A percentile compares a stretch with the other conserved stretches of the same genome.
phyloP scores from a whole-genome alignment of 306 rosid species.

The Malus sylvestris region DNA sequence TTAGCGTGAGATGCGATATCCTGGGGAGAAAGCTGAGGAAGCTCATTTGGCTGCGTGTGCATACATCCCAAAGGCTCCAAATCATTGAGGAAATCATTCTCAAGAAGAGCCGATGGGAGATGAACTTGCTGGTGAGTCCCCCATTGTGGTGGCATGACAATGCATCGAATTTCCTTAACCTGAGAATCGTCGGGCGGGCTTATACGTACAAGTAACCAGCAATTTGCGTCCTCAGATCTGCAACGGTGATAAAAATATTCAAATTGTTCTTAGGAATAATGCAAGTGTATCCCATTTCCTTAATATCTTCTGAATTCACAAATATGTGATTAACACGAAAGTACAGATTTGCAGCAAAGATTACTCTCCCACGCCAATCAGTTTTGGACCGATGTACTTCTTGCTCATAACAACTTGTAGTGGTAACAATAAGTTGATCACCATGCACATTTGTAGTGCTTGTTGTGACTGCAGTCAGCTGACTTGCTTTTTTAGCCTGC shows the following conservation, averaged over 20 bases:
- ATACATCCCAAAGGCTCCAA: conserved; percentile 99
- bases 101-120: conserved; percentile 89
- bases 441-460: conserved; percentile 89
- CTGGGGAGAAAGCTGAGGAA: conserved; percentile 97
- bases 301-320: conserved; percentile 93
- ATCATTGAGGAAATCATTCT: conserved; percentile 91
- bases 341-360: conserved; percentile 88
- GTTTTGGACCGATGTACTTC: conserved; percentile 94
- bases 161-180: conserved; percentile 95
- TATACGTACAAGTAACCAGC: conserved; percentile 80
- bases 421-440: conserved; percentile 87
- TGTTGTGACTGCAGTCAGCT: conserved; percentile 89
- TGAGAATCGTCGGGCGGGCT: conserved; percentile 99
- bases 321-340: conserved; percentile 96
- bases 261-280: conserved; percentile 95
- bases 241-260: conserved; percentile 90
- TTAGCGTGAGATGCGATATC: conserved; percentile 91
- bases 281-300: conserved; percentile 98
- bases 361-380: conserved; percentile 99
- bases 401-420: conserved; percentile 97
- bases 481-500: conserved; percentile 94
- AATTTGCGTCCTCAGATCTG: conserved; percentile 94
- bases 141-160: conserved; percentile 94
- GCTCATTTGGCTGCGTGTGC: conserved; percentile 99
- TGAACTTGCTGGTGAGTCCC: conserved; percentile 97